Evolutionary conservation across 1,284 basidiomycete species (phyloP).

Genomic region (Megacollybia platyphylla): DNA sequence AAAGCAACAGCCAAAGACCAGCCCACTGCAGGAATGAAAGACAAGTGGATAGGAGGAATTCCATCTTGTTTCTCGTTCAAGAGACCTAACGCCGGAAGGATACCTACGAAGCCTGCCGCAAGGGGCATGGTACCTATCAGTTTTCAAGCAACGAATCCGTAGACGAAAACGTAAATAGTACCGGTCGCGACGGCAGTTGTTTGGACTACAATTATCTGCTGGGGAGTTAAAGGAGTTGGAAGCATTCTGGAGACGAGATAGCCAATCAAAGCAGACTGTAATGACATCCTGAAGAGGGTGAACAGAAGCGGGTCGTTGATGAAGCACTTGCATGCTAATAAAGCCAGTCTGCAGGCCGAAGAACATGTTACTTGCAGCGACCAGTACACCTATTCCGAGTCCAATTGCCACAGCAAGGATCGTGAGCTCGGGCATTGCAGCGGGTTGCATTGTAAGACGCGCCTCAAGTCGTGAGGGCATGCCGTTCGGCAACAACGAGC

Average conservation of each 20-base stretch:
- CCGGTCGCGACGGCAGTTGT: slow-evolving; percentile 92
- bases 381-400: slow-evolving; percentile 53
- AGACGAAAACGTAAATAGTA: slow-evolving; percentile 33
- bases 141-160: slow-evolving; percentile 15
- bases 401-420: slow-evolving; percentile 33
- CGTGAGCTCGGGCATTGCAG: slow-evolving; percentile 20
- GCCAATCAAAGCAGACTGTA: slow-evolving; percentile 87
- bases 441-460: background rate
- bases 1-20: slow-evolving; percentile 89
- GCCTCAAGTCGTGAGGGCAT: too few species aligned
- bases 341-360: slow-evolving; percentile 71
- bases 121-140: slow-evolving; percentile 89
- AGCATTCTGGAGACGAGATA: slow-evolving; percentile 75
- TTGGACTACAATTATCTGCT: slow-evolving; percentile 89
- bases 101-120: slow-evolving; percentile 90
- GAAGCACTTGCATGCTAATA: slow-evolving; percentile 49
- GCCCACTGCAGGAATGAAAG: slow-evolving; percentile 57
- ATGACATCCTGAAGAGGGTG: slow-evolving; percentile 68
- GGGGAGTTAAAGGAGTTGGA: slow-evolving; percentile 64
- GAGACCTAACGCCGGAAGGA: slow-evolving; percentile 81
- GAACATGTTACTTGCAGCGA: slow-evolving; percentile 46
- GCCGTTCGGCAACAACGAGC: too few species aligned
- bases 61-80: slow-evolving; percentile 70
- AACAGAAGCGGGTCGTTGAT: background rate
- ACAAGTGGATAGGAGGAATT: slow-evolving; percentile 60